A percentile compares a stretch with the other conserved stretches of the same genome.
Conservation (phyloP, 768 basidiomycete species). For the Rhizopogon roseolus region DNA sequence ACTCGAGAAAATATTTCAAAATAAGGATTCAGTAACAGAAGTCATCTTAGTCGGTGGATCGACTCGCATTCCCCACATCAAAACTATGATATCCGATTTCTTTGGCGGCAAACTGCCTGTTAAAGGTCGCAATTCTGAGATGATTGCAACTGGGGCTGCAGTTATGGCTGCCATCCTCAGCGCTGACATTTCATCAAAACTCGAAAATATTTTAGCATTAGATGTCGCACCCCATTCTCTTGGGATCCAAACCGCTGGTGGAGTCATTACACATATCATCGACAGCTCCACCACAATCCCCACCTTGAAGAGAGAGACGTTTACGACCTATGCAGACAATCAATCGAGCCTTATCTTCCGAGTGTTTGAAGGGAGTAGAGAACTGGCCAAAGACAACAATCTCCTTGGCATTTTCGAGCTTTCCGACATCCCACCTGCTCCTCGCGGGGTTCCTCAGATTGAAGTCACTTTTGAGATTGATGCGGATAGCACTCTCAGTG, state of each 20-base stretch:
- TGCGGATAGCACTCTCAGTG: slow-evolving; percentile 92
- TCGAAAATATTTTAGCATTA: slow-evolving; percentile 90
- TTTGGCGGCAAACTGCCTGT: slow-evolving; percentile 98
- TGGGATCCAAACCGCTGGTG: slow-evolving; percentile 98
- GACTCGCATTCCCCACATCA: slow-evolving; percentile 95
- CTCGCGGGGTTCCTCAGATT: slow-evolving; percentile 95
- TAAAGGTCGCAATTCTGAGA: slow-evolving; percentile 99
- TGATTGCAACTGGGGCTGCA: slow-evolving; percentile 97
- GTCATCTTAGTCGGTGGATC: slow-evolving; percentile 98
- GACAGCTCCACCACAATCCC: slow-evolving; percentile 98
- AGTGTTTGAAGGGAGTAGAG: slow-evolving; percentile 97
- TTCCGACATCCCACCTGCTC: slow-evolving; percentile 94
- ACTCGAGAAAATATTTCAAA: slow-evolving; percentile 96
- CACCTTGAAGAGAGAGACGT: slow-evolving; percentile 96
- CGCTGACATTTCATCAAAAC: slow-evolving; percentile 96
- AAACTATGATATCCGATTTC: slow-evolving; percentile 96
- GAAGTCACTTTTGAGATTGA: slow-evolving; percentile 98
- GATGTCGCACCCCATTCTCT: slow-evolving; percentile 87
- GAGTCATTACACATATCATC: slow-evolving; percentile 98
- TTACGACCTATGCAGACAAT: slow-evolving; percentile 98
- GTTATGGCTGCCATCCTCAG: slow-evolving; percentile 97
- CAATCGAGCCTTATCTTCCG: slow-evolving; percentile 98
- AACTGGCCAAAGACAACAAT: slow-evolving; percentile 98
- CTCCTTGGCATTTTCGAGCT: slow-evolving; percentile 97
- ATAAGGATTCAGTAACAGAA: slow-evolving; percentile 98